Evolutionary conservation across 1,139 yeast species (phyloP).

Genomic region (Protomyces inundatus): DNA sequence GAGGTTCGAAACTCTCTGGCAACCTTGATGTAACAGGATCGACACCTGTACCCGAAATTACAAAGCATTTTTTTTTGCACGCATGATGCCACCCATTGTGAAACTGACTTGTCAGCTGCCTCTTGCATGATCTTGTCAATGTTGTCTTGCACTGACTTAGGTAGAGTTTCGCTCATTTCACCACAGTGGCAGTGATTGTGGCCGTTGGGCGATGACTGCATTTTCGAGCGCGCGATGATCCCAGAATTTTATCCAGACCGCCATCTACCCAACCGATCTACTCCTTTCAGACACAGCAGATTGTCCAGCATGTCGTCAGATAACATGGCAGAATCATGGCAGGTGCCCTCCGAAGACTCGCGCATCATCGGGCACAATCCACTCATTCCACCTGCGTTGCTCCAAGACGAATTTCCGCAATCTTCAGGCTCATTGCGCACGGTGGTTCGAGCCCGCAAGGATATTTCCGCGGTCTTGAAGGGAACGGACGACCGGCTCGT

Average conservation of each 20-base stretch:
- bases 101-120: no score
- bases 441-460: conserved; percentile 71
- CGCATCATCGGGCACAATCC: conserved; percentile 84
- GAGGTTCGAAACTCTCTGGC: background rate
- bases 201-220: no score
- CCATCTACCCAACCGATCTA: no score
- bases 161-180: no score
- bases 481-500: conserved; percentile 77
- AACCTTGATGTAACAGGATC: background rate
- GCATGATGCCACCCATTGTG: no score
- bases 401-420: conserved; percentile 83
- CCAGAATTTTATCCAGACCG: no score
- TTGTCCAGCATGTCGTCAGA: background rate
- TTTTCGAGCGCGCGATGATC: no score
- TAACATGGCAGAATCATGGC: conserved; percentile 18
- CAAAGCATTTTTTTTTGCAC: background rate
- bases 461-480: conserved; percentile 61
- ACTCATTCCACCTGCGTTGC: conserved; percentile 84
- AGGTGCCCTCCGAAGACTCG: conserved; percentile 24
- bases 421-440: conserved; percentile 54
- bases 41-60: background rate
- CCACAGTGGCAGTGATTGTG: no score
- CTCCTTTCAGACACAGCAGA: no score
- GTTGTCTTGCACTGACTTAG: no score
- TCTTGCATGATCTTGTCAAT: no score